These are phyloP conservation scores for Naegleria gruberi DNA, from an alignment of 208 protist species.

Conservation along the genomic window DNA sequence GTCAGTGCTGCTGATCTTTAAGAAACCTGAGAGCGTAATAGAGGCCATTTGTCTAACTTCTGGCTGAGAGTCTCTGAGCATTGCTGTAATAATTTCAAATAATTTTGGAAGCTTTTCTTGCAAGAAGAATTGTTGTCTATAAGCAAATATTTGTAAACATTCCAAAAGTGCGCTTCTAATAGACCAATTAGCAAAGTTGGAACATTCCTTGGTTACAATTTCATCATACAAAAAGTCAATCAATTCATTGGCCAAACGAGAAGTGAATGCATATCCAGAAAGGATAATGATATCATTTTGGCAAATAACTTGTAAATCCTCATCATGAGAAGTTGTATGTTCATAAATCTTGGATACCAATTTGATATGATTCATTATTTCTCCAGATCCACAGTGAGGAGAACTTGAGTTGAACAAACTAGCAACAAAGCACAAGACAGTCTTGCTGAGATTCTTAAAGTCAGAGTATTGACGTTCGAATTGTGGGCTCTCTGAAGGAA, in stretches of 20 bases:
- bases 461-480: neutral
- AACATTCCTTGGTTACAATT: neutral
- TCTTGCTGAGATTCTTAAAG: neutral
- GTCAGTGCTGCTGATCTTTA: neutral
- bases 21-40: constrained; percentile 17
- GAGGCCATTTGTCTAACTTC: constrained; percentile 11
- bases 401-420: neutral
- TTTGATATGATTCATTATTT: neutral
- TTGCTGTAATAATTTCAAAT: neutral
- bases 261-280: neutral
- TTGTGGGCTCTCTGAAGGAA: neutral
- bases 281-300: neutral
- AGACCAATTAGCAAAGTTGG: neutral
- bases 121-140: constrained; percentile 22
- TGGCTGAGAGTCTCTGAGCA: constrained; percentile 8
- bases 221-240: neutral
- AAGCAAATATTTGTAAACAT: constrained; percentile 25
- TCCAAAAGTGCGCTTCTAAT: neutral
- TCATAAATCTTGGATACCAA: neutral
- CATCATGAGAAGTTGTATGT: neutral
- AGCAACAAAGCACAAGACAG: neutral
- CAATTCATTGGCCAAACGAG: neutral
- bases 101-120: neutral
- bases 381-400: neutral
- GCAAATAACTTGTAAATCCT: neutral